Percentiles rank a stretch among this genome's conserved stretches.
phyloP scores from a whole-genome alignment of 768 basidiomycete species.

The Pseudohyphozyma bogoriensis region DNA sequence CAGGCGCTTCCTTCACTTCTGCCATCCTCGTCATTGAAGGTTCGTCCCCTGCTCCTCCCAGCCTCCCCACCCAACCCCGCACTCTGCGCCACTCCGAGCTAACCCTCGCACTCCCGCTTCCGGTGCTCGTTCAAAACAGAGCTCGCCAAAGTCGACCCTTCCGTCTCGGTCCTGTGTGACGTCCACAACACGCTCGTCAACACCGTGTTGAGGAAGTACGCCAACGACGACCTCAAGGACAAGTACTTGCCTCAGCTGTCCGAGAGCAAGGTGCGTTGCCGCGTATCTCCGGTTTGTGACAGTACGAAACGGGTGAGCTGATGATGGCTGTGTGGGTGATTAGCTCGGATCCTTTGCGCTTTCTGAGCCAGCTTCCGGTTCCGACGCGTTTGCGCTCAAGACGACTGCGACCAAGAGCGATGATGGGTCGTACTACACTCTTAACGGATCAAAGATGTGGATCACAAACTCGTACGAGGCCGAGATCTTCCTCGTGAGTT shows the following conservation, averaged over 20 bases:
- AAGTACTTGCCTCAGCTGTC: slow-evolving; percentile 80
- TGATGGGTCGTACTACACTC: slow-evolving; percentile 66
- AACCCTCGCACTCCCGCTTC: neutral
- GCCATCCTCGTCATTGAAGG: slow-evolving; percentile 88
- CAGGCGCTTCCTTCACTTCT: slow-evolving; percentile 83
- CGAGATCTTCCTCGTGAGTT: slow-evolving; percentile 34
- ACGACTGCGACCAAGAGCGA: slow-evolving; percentile 71
- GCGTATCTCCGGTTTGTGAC: too few relatives aligned
- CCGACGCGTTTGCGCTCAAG: slow-evolving; percentile 92
- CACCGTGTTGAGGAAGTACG: slow-evolving; percentile 81
- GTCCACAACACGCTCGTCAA: slow-evolving; percentile 98
- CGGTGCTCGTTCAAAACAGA: slow-evolving; percentile 41
- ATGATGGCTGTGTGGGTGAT: too few relatives aligned
- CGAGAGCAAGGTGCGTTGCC: slow-evolving; percentile 53
- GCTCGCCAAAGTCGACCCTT: slow-evolving; percentile 89
- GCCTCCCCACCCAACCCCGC: neutral
- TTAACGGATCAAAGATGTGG: slow-evolving; percentile 89
- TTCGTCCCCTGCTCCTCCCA: slow-evolving; percentile 1
- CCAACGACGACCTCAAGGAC: slow-evolving; percentile 68
- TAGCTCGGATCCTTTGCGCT: slow-evolving; percentile 96
- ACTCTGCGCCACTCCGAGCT: neutral
- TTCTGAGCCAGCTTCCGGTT: slow-evolving; percentile 84
- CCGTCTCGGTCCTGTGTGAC: slow-evolving; percentile 91
- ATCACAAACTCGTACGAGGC: slow-evolving; percentile 35
- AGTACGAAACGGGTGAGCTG: too few relatives aligned